Conservation (phyloP, 495 filamentous ascomycete genomes). For the Mycothermus thermophilus region DNA sequence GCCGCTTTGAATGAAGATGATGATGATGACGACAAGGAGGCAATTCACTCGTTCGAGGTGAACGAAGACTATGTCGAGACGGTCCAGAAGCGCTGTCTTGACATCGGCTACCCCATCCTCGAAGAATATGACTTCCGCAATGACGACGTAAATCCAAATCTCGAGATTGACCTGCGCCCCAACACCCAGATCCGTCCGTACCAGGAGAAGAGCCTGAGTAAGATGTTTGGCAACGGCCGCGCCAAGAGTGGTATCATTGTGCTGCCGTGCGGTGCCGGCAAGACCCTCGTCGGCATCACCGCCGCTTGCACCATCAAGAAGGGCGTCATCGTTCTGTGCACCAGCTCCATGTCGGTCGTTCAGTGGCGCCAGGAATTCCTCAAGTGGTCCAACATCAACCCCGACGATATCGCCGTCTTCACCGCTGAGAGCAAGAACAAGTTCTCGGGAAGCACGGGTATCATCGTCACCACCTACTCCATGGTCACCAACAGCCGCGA, state of each 20-base stretch:
- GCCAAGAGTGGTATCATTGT: conserved; percentile 97
- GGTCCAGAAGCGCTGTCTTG: conserved; percentile 80
- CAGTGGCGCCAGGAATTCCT: conserved; percentile 95
- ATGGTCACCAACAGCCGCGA: conserved; percentile 88
- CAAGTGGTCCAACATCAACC: conserved; percentile 96
- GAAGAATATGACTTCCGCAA: conserved; percentile 99
- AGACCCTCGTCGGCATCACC: conserved; percentile 93
- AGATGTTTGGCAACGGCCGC: conserved; percentile 98
- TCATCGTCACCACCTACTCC: conserved; percentile 94
- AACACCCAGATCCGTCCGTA: conserved; percentile 77
- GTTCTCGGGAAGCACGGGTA: conserved; percentile 79
- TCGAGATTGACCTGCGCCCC: conserved; percentile 84
- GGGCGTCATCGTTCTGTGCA: conserved; percentile 86
- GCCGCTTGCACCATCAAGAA: conserved; percentile 97
- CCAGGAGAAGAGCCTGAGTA: conserved; percentile 91
- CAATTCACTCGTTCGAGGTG: conserved; percentile 95
- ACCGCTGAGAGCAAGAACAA: conserved; percentile 86
- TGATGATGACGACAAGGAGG: conserved; percentile 76
- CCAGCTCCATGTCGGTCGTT: conserved; percentile 92
- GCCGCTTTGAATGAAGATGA: conserved; percentile 65
- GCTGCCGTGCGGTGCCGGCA: conserved; percentile 89
- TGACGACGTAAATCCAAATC: conserved; percentile 72
- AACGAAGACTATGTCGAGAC: conserved; percentile 58
- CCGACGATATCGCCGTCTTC: conserved; percentile 85
- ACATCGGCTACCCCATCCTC: conserved; percentile 71